Evolutionary conservation across 768 basidiomycete species (phyloP), one percentile per base, ranked within the genome.

Genomic region (Macrolepiota dolichaula): DNA sequence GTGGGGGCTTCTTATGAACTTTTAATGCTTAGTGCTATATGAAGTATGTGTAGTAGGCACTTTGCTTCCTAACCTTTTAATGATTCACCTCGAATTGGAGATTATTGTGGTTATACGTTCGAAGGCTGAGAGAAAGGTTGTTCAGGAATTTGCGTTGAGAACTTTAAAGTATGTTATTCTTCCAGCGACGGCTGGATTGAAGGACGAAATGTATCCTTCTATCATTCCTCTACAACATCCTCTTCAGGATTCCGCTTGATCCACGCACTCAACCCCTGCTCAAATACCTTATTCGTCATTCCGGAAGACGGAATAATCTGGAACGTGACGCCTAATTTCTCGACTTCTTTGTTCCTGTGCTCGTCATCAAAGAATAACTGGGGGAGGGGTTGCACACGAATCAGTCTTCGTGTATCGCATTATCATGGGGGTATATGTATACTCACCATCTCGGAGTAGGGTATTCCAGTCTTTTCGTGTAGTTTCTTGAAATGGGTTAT

Each of bases 361-460:
- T 90, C 88, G 66, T 92, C 90, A 60, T 92, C 90, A 63, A 90
- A 93, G 69, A 86, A 86, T 4, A 87, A 75, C 85, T 85, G 55
- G n/a, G n/a, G n/a, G n/a, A n/a, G n/a, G n/a, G n/a, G n/a, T n/a
- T n/a, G n/a, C n/a, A n/a, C n/a, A n/a, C n/a, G n/a, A n/a, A n/a
- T n/a, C n/a, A n/a, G n/a, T n/a, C n/a, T n/a, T 38, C 36, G 24
- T 22, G 53, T 10, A 27, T 29, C 7, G 29, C 7, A 3, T 3
- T 32, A 32, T 32, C 7, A 3, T 32, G 42, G 19, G 15, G 15
- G 42, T n/a, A 17, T 15, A 44, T 19, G n/a, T n/a, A 17, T 25
- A 51, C 77, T 22, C 49, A 88, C 90, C 92, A 94, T 94, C 63
- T 92, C 86, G 7, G 82, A 80, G 67, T 91, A 94, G 0, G 90